Conservation (phyloP, 805 yeast species). For the Metschnikowia peoriensis region DNA sequence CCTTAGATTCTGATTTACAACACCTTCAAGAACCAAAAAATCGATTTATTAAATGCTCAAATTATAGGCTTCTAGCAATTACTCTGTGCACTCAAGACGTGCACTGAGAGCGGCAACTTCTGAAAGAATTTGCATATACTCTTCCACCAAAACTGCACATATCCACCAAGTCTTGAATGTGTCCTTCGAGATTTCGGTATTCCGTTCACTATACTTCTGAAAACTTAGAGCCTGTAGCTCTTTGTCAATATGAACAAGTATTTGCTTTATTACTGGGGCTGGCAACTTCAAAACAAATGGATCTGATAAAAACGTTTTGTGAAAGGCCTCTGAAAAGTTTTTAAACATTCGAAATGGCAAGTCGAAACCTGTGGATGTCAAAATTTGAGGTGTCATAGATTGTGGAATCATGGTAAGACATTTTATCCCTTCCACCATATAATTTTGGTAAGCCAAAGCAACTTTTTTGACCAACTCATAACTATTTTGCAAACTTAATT, state of each 20-base stretch:
- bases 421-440: not conserved
- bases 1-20: too few species aligned
- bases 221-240: constrained; percentile 4
- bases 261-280: not conserved
- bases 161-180: constrained; percentile 9
- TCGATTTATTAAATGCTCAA: too few species aligned
- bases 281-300: not conserved
- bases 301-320: not conserved
- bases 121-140: too few species aligned
- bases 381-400: not conserved
- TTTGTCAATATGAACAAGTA: not conserved
- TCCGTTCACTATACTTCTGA: constrained; percentile 1
- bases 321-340: not conserved
- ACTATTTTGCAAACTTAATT: not conserved
- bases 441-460: too few species aligned
- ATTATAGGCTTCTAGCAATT: too few species aligned
- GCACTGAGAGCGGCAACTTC: too few species aligned
- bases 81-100: too few species aligned
- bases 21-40: too few species aligned
- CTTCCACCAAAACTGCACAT: too few species aligned
- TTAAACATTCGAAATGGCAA: not conserved
- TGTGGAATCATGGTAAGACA: not conserved
- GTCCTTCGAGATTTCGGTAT: not conserved
- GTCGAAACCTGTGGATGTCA: not conserved
- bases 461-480: not conserved